These are phyloP conservation scores for Chlorella sp. DNA, from an alignment of 139 green algal genomes.

Conservation along the genomic window DNA sequence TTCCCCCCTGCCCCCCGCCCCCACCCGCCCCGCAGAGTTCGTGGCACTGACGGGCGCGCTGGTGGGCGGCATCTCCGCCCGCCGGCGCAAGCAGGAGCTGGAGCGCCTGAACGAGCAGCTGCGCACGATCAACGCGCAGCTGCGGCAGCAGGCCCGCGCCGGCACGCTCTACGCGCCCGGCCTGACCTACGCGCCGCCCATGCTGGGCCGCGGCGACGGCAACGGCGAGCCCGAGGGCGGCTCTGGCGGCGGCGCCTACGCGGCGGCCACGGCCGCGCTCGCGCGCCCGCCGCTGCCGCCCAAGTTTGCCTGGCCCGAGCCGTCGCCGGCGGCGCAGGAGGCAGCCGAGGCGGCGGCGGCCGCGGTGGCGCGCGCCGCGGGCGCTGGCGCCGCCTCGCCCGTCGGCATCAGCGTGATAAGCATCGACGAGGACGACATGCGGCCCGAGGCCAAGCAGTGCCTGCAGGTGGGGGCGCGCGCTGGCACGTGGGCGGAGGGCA, in stretches of 20 bases:
- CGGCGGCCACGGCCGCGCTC: not conserved
- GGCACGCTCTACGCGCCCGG: conserved; percentile 88
- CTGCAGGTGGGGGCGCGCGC: conserved; percentile 1
- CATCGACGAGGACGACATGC: conserved; percentile 82
- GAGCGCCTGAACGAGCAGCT: conserved; percentile 93
- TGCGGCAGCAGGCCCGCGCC: conserved; percentile 88
- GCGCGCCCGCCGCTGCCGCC: not conserved
- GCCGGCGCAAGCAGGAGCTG: conserved; percentile 84
- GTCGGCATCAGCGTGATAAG: conserved; percentile 47
- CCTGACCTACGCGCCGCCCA: conserved; percentile 64
- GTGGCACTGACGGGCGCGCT: conserved; percentile 83
- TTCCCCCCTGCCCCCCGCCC: too few species aligned
- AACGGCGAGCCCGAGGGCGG: not conserved
- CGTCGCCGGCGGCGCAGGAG: not conserved
- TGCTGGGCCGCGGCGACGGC: not conserved
- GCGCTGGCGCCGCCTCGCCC: not conserved
- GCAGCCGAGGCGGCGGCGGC: not conserved
- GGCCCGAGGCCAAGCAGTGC: conserved; percentile 68
- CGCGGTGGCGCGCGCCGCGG: not conserved
- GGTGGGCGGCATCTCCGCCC: conserved; percentile 69
- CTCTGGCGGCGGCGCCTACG: conserved; percentile 1
- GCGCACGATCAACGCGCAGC: conserved; percentile 87
- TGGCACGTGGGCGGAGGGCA: too few species aligned
- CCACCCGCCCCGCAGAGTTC: too few species aligned
- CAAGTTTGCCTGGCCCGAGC: not conserved